phyloP scores from a whole-genome alignment of 2,329 filamentous ascomycete genomes.

The Cladophialophora exuberans region DNA sequence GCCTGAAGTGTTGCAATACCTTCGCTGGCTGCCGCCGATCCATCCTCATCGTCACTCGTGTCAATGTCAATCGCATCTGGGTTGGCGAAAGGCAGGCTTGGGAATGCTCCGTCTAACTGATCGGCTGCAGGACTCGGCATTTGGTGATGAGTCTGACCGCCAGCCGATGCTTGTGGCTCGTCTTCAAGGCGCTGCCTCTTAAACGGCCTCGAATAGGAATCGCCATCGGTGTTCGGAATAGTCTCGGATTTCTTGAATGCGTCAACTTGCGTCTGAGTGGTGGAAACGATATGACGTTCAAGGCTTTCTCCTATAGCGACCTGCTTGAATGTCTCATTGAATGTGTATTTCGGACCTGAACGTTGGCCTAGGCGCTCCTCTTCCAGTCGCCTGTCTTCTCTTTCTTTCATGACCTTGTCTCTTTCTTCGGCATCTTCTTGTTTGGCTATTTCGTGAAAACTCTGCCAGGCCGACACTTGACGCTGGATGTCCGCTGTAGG shows the following conservation, averaged over 20 bases:
- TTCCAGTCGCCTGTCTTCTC: slow-evolving; percentile 26
- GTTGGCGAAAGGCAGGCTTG: slow-evolving; percentile 20
- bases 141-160: neutral
- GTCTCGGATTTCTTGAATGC: neutral
- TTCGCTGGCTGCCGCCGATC: slow-evolving; percentile 4
- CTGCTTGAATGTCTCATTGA: slow-evolving; percentile 44
- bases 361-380: slow-evolving; percentile 19
- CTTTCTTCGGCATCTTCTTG: slow-evolving; percentile 40
- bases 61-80: slow-evolving; percentile 53
- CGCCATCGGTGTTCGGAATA: slow-evolving; percentile 30
- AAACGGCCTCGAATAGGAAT: slow-evolving; percentile 23
- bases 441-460: slow-evolving; percentile 40
- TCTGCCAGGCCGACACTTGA: slow-evolving; percentile 43
- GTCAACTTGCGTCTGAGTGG: slow-evolving; percentile 12
- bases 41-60: slow-evolving; percentile 57
- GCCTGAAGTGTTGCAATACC: neutral
- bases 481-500: slow-evolving; percentile 16
- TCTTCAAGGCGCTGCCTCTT: slow-evolving; percentile 23
- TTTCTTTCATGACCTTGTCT: slow-evolving; percentile 36
- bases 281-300: slow-evolving; percentile 17
- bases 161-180: neutral
- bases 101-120: slow-evolving; percentile 13
- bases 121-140: neutral
- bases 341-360: slow-evolving; percentile 31
- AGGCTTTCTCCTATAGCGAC: slow-evolving; percentile 33